Evolutionary conservation across 106 monocot genomes (phyloP).

Genomic region (Alisma plantagoaquatica): DNA sequence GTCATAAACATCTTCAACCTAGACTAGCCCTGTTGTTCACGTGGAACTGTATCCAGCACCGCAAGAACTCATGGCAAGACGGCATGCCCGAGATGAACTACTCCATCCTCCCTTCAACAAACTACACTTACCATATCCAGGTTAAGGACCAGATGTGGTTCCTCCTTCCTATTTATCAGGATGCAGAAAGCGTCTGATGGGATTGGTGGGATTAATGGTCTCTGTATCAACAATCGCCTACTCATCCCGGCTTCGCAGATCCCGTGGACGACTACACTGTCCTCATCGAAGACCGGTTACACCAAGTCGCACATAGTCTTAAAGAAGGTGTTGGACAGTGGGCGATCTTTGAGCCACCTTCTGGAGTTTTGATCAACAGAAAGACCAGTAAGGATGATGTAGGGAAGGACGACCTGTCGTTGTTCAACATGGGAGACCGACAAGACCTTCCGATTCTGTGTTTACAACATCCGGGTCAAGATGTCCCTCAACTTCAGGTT

Average conservation of each 20-base stretch:
- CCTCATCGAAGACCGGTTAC: conserved; percentile 79
- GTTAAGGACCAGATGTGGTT: conserved; percentile 87
- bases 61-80: conserved; percentile 94
- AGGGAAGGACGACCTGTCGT: conserved; percentile 1
- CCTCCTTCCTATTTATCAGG: conserved; percentile 72
- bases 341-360: neutral
- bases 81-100: conserved; percentile 74
- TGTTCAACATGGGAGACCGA: conserved; percentile 10
- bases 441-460: conserved; percentile 41
- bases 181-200: conserved; percentile 83
- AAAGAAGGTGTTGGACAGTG: conserved; percentile 14
- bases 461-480: conserved; percentile 69
- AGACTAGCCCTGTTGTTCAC: conserved; percentile 18
- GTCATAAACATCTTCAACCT: conserved; percentile 33
- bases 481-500: conserved; percentile 72
- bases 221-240: conserved; percentile 68
- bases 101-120: conserved; percentile 59
- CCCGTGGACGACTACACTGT: conserved; percentile 64
- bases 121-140: conserved; percentile 62
- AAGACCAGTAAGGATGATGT: conserved; percentile 2
- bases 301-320: conserved; percentile 32
- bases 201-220: conserved; percentile 69
- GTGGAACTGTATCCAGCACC: conserved; percentile 64
- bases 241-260: conserved; percentile 81
- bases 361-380: conserved; percentile 10